A percentile compares a stretch with the other conserved stretches of the same genome.
phyloP scores from a whole-genome alignment of 768 basidiomycete species.

The Phaeotremella fagi region DNA sequence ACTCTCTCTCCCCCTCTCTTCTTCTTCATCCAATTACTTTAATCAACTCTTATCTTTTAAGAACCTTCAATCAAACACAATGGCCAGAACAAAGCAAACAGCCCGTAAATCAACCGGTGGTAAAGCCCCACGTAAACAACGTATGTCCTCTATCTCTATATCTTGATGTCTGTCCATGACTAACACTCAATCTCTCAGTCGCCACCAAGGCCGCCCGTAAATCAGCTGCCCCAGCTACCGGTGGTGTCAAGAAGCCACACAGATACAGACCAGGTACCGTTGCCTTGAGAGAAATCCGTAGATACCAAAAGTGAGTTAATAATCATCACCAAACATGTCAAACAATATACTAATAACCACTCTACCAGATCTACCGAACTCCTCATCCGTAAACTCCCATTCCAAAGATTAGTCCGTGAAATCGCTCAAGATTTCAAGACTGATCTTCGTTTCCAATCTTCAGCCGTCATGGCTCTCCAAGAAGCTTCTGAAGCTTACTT shows the following conservation, averaged over 20 bases:
- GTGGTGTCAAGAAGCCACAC: slow-evolving; percentile 77
- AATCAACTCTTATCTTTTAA: not conserved
- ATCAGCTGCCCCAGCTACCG: slow-evolving; percentile 50
- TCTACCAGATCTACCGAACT: slow-evolving; percentile 53
- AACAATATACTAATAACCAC: not conserved
- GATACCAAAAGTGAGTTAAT: slow-evolving; percentile 45
- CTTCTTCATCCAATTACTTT: not conserved
- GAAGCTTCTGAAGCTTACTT: slow-evolving; percentile 63
- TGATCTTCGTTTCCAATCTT: slow-evolving; percentile 64
- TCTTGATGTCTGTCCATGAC: slow-evolving; percentile 5
- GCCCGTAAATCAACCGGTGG: slow-evolving; percentile 98
- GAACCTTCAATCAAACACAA: not conserved
- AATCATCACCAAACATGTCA: not conserved
- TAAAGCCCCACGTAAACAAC: slow-evolving; percentile 50
- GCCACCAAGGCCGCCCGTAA: slow-evolving; percentile 49
- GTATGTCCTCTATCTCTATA: not conserved
- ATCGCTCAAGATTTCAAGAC: slow-evolving; percentile 83
- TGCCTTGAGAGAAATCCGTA: slow-evolving; percentile 68
- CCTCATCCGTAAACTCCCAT: slow-evolving; percentile 56
- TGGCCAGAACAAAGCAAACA: slow-evolving; percentile 62
- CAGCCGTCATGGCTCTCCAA: slow-evolving; percentile 56
- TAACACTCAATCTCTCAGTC: slow-evolving; percentile 28
- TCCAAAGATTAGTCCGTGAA: slow-evolving; percentile 71
- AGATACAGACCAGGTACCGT: slow-evolving; percentile 74
- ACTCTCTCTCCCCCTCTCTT: not conserved